Conservation (phyloP, 179 eudicot species). For the Carnegiea gigantea region DNA sequence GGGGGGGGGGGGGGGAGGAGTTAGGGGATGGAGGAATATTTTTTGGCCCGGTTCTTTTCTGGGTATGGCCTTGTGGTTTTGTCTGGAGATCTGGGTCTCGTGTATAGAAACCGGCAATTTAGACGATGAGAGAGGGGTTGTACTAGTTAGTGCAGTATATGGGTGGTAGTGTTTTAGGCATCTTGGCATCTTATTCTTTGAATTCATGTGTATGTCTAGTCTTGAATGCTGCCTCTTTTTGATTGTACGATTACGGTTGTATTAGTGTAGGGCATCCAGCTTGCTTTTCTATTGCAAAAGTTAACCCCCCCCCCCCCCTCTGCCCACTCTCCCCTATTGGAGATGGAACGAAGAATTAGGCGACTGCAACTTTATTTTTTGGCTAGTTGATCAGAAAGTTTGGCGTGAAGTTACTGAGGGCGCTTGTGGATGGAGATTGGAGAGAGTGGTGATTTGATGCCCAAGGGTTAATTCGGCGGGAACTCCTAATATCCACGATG, state of each 20-base stretch:
- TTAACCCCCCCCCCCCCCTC: too few species aligned
- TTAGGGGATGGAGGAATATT: conserved; percentile 4
- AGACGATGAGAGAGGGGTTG: conserved; percentile 18
- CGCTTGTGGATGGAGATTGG: too few species aligned
- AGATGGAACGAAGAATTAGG: too few species aligned
- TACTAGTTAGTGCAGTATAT: conserved; percentile 12
- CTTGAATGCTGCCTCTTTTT: conserved; percentile 3
- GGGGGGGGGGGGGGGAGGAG: conserved; percentile 11
- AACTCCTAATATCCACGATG: too few species aligned
- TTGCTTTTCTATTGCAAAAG: not conserved
- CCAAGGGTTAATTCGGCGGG: too few species aligned
- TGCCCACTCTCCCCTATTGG: too few species aligned
- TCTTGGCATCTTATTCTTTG: conserved; percentile 25
- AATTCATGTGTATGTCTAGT: not conserved
- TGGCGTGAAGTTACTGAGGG: too few species aligned
- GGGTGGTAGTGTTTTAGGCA: conserved; percentile 17
- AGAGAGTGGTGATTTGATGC: too few species aligned
- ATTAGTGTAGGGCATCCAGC: not conserved
- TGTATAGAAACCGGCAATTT: conserved; percentile 29
- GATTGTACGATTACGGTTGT: not conserved
- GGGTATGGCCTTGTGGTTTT: conserved; percentile 18
- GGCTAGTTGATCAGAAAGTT: too few species aligned
- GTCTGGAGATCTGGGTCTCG: conserved; percentile 14
- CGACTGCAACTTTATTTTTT: too few species aligned
- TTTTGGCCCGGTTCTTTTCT: conserved; percentile 22